Base-by-base conservation (phyloP, 2,329 filamentous ascomycete species). In the Ophiosphaerella korrae region DNA sequence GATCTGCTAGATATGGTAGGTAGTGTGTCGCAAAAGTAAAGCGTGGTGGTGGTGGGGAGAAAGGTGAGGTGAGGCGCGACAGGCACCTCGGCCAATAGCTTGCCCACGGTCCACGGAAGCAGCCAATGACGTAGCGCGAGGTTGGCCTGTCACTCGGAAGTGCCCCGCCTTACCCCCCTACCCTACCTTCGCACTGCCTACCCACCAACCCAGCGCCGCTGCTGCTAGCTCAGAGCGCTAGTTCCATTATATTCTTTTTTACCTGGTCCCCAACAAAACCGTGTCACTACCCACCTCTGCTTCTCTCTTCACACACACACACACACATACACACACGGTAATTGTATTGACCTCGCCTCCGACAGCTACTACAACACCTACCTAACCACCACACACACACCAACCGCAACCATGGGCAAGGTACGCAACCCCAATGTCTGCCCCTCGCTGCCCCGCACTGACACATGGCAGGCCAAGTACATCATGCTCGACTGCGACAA, bases 401-500 rank as follows among this genome's bases (percentile, higher is more conserved):
- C 24, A 56, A 59, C 55, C 50, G 56, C 55, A 59, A 67, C 41
- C 63, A 70, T 70, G 67, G 67, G 64, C 60, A 70, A 70, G 58
- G 67, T 67, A 59, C 46, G 53, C 41, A 52, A 12, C 34, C 7
- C 18, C 48, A 45, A 36, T 18, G 36, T 50, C 12, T 48, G 18
- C 18, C 18, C 3, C 18, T 21, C 18, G 18, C 43, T 49, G 46
- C 52, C 57, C 55, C 51, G 45, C 54, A 44, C 64, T 70, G 54
- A 67, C 49, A 12, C 2, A 12, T 45, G 35, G 21, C 53, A 76
- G 74, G 75, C 75, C 70, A 79, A 77, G 60, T 77, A 79, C 70
- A 77, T 80, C 67, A 77, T 80, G 58, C 77, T 81, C 72, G 78
- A 81, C 75, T 81, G 82, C 75, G 80, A 96, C 84, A 96, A 96